phyloP scores from a whole-genome alignment of 257 asterid genomes.

The Scutellaria minor region DNA sequence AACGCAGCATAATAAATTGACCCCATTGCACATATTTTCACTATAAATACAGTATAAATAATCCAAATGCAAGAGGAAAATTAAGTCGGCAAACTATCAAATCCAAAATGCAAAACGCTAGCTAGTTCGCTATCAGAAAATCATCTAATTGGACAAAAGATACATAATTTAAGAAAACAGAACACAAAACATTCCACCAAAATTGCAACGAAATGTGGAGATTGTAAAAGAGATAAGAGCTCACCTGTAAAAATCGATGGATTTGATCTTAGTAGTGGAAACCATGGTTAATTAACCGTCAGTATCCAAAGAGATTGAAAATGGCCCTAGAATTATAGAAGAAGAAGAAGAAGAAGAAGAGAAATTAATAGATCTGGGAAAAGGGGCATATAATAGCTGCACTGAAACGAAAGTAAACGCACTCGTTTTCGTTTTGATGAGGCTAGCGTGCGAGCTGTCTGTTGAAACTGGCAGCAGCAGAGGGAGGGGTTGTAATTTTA shows the following conservation, averaged over 20 bases:
- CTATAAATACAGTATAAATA: neutral
- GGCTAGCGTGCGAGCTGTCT: constrained; percentile 16
- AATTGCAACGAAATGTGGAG: constrained; percentile 11
- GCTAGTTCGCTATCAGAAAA: constrained; percentile 12
- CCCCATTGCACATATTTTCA: neutral
- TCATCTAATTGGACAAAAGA: neutral
- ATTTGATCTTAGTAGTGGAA: constrained; percentile 53
- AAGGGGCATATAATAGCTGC: constrained; percentile 8
- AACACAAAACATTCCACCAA: neutral
- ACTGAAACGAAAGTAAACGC: constrained; percentile 37
- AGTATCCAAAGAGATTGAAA: constrained; percentile 18
- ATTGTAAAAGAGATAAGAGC: neutral
- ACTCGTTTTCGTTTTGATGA: constrained; percentile 31
- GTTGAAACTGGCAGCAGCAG: neutral
- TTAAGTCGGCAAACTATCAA: neutral
- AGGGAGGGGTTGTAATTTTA: too few species aligned
- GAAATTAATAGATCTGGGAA: constrained; percentile 35
- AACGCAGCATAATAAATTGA: too few species aligned
- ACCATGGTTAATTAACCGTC: constrained; percentile 45
- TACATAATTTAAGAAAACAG: constrained; percentile 2
- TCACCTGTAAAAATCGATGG: constrained; percentile 61
- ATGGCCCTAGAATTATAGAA: neutral
- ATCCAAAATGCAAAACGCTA: constrained; percentile 7
- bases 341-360: neutral
- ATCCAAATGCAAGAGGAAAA: neutral